phyloP scores from a whole-genome alignment of 352 stramenopile genomes.

The Globisporangium irregulare region DNA sequence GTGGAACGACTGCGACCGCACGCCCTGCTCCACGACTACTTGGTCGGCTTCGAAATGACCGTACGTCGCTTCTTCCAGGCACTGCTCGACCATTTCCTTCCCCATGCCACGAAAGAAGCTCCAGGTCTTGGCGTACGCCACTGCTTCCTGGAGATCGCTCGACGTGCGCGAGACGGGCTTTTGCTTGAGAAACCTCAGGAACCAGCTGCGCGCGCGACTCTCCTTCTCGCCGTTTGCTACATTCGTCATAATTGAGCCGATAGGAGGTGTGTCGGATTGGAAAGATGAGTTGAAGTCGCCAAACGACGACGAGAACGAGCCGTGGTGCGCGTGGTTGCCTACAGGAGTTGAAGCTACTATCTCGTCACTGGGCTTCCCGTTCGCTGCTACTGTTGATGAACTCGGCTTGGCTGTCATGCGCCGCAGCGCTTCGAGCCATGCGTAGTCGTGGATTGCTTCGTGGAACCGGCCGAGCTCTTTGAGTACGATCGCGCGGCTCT shows the following conservation, averaged over 20 bases:
- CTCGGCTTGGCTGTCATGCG: slow-evolving; percentile 13
- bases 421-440: slow-evolving; percentile 52
- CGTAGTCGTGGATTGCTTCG: slow-evolving; percentile 72
- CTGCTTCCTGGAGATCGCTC: slow-evolving; percentile 29
- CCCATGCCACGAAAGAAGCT: slow-evolving; percentile 58
- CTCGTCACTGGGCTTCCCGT: neutral
- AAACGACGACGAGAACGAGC: slow-evolving; percentile 30
- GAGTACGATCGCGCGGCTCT: slow-evolving; percentile 56
- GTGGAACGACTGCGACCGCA: slow-evolving; percentile 34
- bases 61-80: slow-evolving; percentile 40
- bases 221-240: slow-evolving; percentile 32
- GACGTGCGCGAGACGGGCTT: slow-evolving; percentile 23
- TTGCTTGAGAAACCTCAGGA: slow-evolving; percentile 39
- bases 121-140: slow-evolving; percentile 32
- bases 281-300: slow-evolving; percentile 17
- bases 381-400: neutral
- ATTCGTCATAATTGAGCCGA: slow-evolving; percentile 3
- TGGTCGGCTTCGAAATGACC: slow-evolving; percentile 34
- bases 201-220: slow-evolving; percentile 32
- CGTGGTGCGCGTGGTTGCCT: slow-evolving; percentile 6
- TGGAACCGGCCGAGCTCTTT: slow-evolving; percentile 63
- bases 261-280: neutral
- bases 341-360: neutral
- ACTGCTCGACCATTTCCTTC: slow-evolving; percentile 43
- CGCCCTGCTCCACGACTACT: slow-evolving; percentile 38